Percentiles rank a stretch among this genome's conserved stretches.
Conservation (phyloP, 1,139 yeast species). For the Casaregolazyma suthepensis region DNA sequence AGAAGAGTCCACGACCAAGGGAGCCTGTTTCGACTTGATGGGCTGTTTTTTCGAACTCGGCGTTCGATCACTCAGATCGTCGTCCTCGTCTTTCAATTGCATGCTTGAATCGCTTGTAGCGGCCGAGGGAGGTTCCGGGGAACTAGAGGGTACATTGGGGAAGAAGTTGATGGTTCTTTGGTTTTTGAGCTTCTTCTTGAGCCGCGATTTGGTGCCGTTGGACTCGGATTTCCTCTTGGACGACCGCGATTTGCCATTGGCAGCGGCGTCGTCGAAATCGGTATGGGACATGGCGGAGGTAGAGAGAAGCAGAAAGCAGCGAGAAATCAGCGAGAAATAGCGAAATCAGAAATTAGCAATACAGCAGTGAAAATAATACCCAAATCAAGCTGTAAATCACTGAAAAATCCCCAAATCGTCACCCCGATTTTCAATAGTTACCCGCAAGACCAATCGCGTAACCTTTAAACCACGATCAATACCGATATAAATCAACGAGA, state of each 20-base stretch:
- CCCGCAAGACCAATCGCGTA: too few relatives aligned
- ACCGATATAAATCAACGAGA: neutral
- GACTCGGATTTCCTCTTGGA: neutral
- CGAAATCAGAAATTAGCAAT: too few relatives aligned
- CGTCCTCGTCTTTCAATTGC: neutral
- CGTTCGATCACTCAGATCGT: neutral
- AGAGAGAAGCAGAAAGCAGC: neutral
- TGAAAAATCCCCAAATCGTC: too few relatives aligned
- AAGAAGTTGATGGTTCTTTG: slow-evolving; percentile 1
- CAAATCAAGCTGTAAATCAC: too few relatives aligned
- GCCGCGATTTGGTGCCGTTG: neutral
- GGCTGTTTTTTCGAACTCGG: neutral
- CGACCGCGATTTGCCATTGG: slow-evolving; percentile 1
- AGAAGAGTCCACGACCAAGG: neutral
- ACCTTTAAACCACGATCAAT: too few relatives aligned
- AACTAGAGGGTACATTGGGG: neutral
- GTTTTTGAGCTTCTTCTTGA: slow-evolving; percentile 2
- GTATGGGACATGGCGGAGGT: neutral
- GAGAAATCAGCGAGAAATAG: neutral
- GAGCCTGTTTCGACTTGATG: neutral
- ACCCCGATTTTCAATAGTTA: too few relatives aligned
- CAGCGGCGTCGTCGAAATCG: neutral
- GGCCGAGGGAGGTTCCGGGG: neutral
- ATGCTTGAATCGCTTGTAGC: neutral
- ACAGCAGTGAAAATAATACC: too few relatives aligned